phyloP scores from a whole-genome alignment of 176 grass and related monocot genomes.

The Tillandsia fasciculata region DNA sequence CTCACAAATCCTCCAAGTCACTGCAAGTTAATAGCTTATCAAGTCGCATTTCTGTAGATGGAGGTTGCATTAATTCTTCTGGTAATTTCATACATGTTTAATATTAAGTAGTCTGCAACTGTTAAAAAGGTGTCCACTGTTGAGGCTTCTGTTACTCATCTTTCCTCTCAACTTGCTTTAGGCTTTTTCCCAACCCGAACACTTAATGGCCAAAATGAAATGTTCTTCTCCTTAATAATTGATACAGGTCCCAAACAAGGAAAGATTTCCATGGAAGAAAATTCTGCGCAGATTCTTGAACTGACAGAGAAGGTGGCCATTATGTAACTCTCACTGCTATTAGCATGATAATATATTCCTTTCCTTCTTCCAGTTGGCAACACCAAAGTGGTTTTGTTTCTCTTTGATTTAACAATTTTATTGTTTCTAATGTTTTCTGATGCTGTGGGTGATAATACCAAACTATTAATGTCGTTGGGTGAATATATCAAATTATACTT shows the following conservation, averaged over 20 bases:
- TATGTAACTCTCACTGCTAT: background rate
- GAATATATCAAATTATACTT: no score
- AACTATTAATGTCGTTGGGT: no score
- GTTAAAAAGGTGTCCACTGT: no score
- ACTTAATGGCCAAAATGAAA: background rate
- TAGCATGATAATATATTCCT: background rate
- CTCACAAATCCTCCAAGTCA: slow-evolving; percentile 56
- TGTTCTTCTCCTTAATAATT: slow-evolving; percentile 11
- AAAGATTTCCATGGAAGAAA: slow-evolving; percentile 35
- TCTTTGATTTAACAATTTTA: background rate
- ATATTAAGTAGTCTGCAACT: background rate
- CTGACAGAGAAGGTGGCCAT: slow-evolving; percentile 48
- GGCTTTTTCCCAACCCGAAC: no score
- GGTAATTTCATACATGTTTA: slow-evolving; percentile 1
- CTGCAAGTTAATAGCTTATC: slow-evolving; percentile 44
- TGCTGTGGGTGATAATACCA: no score
- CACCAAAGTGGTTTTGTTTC: background rate
- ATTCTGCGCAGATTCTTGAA: slow-evolving; percentile 42
- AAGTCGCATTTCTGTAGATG: slow-evolving; percentile 14
- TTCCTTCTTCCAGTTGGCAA: background rate
- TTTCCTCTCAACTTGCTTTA: no score
- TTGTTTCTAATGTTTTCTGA: background rate
- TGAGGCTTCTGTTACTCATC: no score
- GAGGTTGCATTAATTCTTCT: slow-evolving; percentile 11
- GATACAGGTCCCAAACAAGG: slow-evolving; percentile 32